Evolutionary conservation across 2,329 filamentous ascomycete species (phyloP).

Genomic region (Fusarium goolgardi): DNA sequence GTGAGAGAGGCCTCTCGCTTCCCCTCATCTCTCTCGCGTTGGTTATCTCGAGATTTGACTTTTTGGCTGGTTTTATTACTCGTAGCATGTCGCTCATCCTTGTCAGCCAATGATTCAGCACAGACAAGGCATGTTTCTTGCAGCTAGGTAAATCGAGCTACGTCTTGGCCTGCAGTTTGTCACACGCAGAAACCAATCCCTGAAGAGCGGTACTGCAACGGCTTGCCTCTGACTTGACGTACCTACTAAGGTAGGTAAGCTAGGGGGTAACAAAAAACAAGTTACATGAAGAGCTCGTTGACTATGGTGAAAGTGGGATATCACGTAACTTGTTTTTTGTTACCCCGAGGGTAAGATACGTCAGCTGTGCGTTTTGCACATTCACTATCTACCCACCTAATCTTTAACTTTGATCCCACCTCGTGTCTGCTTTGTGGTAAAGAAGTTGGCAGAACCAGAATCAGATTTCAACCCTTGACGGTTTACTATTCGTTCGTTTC

Average conservation of each 20-base stretch:
- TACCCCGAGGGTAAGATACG: conserved; percentile 19
- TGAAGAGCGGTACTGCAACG: conserved; percentile 32
- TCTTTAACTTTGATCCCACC: conserved; percentile 34
- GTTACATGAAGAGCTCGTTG: no score
- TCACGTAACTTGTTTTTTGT: no score
- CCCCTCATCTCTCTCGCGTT: conserved; percentile 17
- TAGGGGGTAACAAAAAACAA: no score
- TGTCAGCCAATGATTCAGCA: conserved; percentile 37
- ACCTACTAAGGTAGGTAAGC: neutral
- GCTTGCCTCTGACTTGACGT: conserved; percentile 17
- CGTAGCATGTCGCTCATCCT: conserved; percentile 1
- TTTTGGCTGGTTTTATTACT: neutral
- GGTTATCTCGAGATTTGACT: neutral
- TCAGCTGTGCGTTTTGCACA: conserved; percentile 30
- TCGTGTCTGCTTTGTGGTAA: conserved; percentile 10
- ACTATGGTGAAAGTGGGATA: no score
- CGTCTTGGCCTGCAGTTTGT: conserved; percentile 44
- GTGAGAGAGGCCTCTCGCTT: conserved; percentile 31
- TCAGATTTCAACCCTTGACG: neutral
- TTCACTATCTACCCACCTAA: conserved; percentile 21
- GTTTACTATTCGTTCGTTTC: neutral
- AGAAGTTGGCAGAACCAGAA: conserved; percentile 5
- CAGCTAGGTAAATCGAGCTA: conserved; percentile 35
- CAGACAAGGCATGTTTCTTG: conserved; percentile 39
- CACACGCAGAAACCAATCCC: conserved; percentile 31